A percentile compares a stretch with the other conserved stretches of the same genome.
Conservation (phyloP, 2,329 filamentous ascomycete genomes). For the Geosmithia putterillii region DNA sequence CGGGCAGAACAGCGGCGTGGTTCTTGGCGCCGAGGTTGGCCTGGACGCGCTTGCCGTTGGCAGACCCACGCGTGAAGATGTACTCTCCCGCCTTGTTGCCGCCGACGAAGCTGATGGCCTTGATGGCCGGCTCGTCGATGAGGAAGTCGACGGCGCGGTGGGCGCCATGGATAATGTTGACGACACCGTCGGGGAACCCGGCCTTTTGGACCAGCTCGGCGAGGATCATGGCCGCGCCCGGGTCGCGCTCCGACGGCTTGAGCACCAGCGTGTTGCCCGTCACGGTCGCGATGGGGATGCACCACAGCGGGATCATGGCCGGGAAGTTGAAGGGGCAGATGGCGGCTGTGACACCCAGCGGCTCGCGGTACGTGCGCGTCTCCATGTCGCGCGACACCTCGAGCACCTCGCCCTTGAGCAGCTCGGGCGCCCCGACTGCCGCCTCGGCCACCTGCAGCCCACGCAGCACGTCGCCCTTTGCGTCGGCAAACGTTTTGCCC, state of each 20-base stretch:
- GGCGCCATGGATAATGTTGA: slow-evolving; percentile 74
- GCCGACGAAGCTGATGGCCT: slow-evolving; percentile 77
- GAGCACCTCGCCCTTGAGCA: slow-evolving; percentile 71
- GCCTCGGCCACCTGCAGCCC: slow-evolving; percentile 79
- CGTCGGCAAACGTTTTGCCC: slow-evolving; percentile 79
- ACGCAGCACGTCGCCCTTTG: slow-evolving; percentile 68
- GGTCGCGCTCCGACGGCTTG: slow-evolving; percentile 79
- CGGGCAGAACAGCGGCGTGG: slow-evolving; percentile 71
- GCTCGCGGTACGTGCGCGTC: slow-evolving; percentile 71
- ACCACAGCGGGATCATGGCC: slow-evolving; percentile 90
- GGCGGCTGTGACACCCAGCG: slow-evolving; percentile 67
- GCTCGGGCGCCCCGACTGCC: slow-evolving; percentile 66
- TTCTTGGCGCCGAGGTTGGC: slow-evolving; percentile 85
- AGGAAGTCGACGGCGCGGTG: slow-evolving; percentile 78
- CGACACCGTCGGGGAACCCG: slow-evolving; percentile 68
- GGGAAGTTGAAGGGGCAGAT: slow-evolving; percentile 90
- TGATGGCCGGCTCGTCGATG: slow-evolving; percentile 73
- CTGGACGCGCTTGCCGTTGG: slow-evolving; percentile 80
- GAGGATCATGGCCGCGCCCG: slow-evolving; percentile 75
- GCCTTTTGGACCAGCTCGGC: slow-evolving; percentile 70
- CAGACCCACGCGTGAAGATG: slow-evolving; percentile 66
- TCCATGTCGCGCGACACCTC: slow-evolving; percentile 88
- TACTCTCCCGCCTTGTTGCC: slow-evolving; percentile 84
- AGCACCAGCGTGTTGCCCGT: slow-evolving; percentile 76
- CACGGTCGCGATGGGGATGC: slow-evolving; percentile 71